Evolutionary conservation across 225 moss, liverwort and hornwort genomes (phyloP).

Genomic region (Physcomitrellopsis africana): DNA sequence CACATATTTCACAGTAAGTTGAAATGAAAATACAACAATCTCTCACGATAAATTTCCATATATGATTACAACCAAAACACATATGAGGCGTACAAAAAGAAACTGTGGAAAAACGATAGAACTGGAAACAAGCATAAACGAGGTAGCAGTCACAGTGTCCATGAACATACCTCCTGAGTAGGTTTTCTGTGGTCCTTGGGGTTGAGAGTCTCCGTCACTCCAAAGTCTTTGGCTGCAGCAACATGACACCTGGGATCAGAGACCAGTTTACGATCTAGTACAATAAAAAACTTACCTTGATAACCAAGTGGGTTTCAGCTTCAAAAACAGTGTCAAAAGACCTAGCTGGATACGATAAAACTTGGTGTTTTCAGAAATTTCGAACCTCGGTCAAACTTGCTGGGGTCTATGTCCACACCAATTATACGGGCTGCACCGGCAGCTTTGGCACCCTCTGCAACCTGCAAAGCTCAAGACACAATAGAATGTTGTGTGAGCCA

Average conservation of each 20-base stretch:
- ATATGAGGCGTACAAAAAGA: constrained; percentile 12
- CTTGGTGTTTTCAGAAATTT: constrained; percentile 11
- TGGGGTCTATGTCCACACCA: constrained; percentile 80
- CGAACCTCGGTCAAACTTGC: constrained; percentile 75
- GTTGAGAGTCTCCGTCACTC: constrained; percentile 78
- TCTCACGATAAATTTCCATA: background rate
- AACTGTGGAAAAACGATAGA: background rate
- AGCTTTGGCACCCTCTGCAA: constrained; percentile 87
- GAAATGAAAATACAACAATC: background rate
- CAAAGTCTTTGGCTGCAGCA: constrained; percentile 74
- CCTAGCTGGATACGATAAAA: background rate
- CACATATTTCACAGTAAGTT: background rate
- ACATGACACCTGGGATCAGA: constrained; percentile 29
- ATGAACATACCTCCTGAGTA: constrained; percentile 68
- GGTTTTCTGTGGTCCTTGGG: constrained; percentile 82
- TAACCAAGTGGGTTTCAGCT: background rate
- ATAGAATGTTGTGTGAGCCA: constrained; percentile 17
- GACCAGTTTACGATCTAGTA: constrained; percentile 20
- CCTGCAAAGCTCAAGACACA: constrained; percentile 37
- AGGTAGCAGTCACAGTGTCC: background rate
- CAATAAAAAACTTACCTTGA: background rate
- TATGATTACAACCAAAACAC: constrained; percentile 9
- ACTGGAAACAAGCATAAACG: constrained; percentile 9
- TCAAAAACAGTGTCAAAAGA: constrained; percentile 9
- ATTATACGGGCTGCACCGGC: constrained; percentile 89